Percentiles rank a stretch among this genome's conserved stretches.
Conservation (phyloP, 768 basidiomycete species). For the Boletus sp. region DNA sequence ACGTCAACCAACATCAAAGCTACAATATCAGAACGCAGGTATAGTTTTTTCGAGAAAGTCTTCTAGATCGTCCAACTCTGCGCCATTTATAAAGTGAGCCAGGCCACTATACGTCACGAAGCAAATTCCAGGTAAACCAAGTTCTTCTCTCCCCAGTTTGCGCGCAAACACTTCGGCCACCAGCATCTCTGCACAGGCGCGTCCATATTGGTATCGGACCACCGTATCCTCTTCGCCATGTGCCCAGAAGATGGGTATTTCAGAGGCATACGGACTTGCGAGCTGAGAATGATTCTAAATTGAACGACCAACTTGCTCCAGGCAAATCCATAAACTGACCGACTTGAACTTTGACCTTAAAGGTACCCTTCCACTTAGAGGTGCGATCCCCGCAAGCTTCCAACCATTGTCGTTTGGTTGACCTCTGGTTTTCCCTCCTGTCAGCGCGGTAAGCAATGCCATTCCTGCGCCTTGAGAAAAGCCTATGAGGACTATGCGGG, state of each 20-base stretch:
- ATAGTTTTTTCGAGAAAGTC: too few relatives aligned
- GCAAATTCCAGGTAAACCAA: too few relatives aligned
- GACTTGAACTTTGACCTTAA: too few relatives aligned
- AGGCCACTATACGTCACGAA: too few relatives aligned
- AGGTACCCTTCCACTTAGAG: too few relatives aligned
- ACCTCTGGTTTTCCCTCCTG: background rate
- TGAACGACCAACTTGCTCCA: background rate
- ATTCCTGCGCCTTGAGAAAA: conserved; percentile 4
- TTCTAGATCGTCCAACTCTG: too few relatives aligned
- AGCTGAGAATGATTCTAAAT: background rate
- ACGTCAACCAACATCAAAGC: too few relatives aligned
- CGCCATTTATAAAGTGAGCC: too few relatives aligned
- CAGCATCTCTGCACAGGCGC: background rate
- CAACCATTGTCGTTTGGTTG: background rate
- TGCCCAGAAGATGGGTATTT: background rate
- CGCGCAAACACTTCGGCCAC: too few relatives aligned
- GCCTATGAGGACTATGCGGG: too few relatives aligned
- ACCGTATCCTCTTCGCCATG: background rate
- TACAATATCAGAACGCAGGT: too few relatives aligned
- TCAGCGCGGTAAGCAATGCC: conserved; percentile 3
- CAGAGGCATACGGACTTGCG: background rate
- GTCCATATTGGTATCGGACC: background rate
- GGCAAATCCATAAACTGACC: background rate
- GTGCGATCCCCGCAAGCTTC: background rate
- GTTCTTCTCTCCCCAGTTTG: too few relatives aligned